Conservation (phyloP, 495 filamentous ascomycete species). For the Staphylotrichum tortipilum region DNA sequence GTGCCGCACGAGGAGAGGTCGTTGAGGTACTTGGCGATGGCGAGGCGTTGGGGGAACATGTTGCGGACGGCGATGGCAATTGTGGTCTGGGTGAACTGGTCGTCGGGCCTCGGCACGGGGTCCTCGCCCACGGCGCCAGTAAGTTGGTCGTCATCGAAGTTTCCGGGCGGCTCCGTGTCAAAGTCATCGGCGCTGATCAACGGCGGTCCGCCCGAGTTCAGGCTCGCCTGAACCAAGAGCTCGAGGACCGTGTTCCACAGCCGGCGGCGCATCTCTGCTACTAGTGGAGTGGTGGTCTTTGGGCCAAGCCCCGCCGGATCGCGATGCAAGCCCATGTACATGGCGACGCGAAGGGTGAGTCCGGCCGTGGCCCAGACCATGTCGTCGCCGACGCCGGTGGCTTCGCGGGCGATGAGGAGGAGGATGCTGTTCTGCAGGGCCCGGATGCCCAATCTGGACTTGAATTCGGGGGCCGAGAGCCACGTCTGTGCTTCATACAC, state of each 20-base stretch:
- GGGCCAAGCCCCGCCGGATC: conserved; percentile 15
- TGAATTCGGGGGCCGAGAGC: conserved; percentile 16
- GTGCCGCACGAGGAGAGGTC: conserved; percentile 22
- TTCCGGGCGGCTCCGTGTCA: conserved; percentile 42
- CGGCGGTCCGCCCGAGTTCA: conserved; percentile 47
- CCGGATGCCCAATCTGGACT: conserved; percentile 11
- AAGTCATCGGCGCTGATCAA: conserved; percentile 34
- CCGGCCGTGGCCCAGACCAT: conserved; percentile 13
- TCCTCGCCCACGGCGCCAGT: not conserved
- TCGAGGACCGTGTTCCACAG: conserved; percentile 58
- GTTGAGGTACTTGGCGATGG: conserved; percentile 41
- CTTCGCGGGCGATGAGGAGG: conserved; percentile 15
- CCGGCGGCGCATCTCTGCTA: conserved; percentile 51
- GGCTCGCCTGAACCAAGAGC: conserved; percentile 42
- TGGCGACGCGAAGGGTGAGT: conserved; percentile 14
- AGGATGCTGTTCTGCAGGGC: conserved; percentile 15
- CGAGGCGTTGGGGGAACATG: conserved; percentile 39
- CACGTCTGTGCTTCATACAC: conserved; percentile 22
- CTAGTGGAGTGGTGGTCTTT: conserved; percentile 23
- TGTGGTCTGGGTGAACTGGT: conserved; percentile 37
- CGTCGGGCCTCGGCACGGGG: conserved; percentile 18
- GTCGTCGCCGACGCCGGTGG: conserved; percentile 14
- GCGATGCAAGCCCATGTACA: conserved; percentile 23
- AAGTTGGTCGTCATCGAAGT: conserved; percentile 40
- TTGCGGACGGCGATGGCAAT: conserved; percentile 38